These are phyloP conservation scores for Akanthomyces dipterigenus DNA, from an alignment of 2,329 filamentous ascomycete species.

Conservation along the genomic window DNA sequence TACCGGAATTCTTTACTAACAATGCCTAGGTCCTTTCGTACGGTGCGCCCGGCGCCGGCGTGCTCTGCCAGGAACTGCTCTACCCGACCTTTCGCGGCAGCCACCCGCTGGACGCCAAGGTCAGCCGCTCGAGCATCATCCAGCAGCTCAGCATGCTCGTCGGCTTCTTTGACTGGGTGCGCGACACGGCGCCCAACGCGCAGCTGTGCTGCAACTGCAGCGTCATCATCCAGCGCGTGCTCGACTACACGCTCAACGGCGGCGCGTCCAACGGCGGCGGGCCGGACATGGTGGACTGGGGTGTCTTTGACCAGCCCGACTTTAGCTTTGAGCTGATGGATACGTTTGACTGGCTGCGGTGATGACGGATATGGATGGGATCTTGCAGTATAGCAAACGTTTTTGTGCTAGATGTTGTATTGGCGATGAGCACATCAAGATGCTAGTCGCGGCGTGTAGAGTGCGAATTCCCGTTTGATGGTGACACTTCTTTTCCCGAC, in stretches of 20 bases:
- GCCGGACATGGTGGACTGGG: slow-evolving; percentile 26
- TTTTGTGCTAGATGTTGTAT: no score
- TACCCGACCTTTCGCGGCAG: slow-evolving; percentile 27
- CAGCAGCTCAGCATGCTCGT: slow-evolving; percentile 46
- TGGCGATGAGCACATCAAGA: no score
- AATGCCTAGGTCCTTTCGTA: slow-evolving; percentile 38
- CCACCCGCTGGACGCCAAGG: slow-evolving; percentile 25
- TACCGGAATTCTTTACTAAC: not conserved
- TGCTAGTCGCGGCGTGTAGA: no score
- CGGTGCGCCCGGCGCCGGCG: slow-evolving; percentile 41
- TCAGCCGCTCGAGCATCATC: slow-evolving; percentile 42
- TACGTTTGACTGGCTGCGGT: slow-evolving; percentile 33
- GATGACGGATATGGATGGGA: not conserved
- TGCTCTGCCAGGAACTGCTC: slow-evolving; percentile 44
- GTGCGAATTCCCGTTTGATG: no score
- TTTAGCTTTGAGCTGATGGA: slow-evolving; percentile 36
- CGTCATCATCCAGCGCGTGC: slow-evolving; percentile 41
- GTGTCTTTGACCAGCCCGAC: slow-evolving; percentile 19
- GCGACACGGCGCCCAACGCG: slow-evolving; percentile 40
- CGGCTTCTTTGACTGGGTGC: slow-evolving; percentile 45
- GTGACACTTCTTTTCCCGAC: no score
- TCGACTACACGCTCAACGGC: slow-evolving; percentile 42
- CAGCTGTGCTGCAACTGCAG: slow-evolving; percentile 41
- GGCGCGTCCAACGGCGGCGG: slow-evolving; percentile 20
- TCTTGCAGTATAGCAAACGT: not conserved